phyloP scores from a whole-genome alignment of 2,329 filamentous ascomycete species.

The Trichoderma atroviride region DNA sequence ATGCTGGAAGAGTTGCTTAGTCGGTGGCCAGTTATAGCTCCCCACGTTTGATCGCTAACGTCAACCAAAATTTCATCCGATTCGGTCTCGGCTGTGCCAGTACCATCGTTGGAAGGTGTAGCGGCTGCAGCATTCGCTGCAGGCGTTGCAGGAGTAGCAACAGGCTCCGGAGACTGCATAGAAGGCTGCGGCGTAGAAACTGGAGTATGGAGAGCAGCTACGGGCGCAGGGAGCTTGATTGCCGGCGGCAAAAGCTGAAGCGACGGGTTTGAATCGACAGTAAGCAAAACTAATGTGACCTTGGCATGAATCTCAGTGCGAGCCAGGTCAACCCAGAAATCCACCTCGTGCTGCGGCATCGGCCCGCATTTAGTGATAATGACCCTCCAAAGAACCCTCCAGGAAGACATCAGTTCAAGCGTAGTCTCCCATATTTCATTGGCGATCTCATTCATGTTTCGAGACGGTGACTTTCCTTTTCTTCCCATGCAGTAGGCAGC shows the following conservation, averaged over 20 bases:
- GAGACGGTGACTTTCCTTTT: conserved; percentile 55
- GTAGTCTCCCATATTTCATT: conserved; percentile 80
- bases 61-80: conserved; percentile 71
- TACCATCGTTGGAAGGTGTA: conserved; percentile 49
- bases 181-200: conserved; percentile 67
- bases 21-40: conserved; percentile 68
- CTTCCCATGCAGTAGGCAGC: conserved; percentile 72
- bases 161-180: conserved; percentile 64
- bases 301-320: conserved; percentile 54
- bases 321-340: conserved; percentile 59
- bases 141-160: conserved; percentile 53
- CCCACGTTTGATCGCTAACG: conserved; percentile 74
- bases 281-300: conserved; percentile 61
- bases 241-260: conserved; percentile 63
- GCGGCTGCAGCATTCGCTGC: conserved; percentile 46
- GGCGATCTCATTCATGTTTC: conserved; percentile 64
- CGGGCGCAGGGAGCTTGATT: conserved; percentile 50
- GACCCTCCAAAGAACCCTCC: conserved; percentile 76
- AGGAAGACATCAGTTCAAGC: conserved; percentile 68
- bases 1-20: conserved; percentile 62
- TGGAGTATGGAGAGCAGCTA: conserved; percentile 61
- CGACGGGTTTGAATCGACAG: conserved; percentile 66
- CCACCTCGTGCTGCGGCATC: conserved; percentile 68
- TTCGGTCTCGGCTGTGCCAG: conserved; percentile 45
- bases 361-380: conserved; percentile 72